phyloP scores from a whole-genome alignment of 768 basidiomycete genomes.

The Phanerochaete sordida region DNA sequence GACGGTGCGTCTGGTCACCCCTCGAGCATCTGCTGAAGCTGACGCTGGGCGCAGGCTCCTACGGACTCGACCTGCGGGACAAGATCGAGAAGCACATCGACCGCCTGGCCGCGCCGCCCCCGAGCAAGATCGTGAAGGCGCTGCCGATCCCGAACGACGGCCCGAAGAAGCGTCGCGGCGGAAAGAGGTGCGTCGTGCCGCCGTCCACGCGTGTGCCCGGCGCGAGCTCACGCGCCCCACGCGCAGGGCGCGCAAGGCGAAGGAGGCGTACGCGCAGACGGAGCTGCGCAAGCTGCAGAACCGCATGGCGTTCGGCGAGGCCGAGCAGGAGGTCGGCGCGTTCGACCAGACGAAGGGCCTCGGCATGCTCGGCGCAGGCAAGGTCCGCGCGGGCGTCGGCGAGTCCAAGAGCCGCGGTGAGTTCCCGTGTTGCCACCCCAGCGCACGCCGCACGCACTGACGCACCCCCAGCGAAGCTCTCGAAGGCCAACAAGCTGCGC shows the following conservation, averaged over 20 bases:
- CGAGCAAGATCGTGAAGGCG: slow-evolving; percentile 89
- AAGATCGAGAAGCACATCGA: slow-evolving; percentile 95
- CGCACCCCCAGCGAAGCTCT: slow-evolving; percentile 75
- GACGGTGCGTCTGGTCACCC: slow-evolving; percentile 53
- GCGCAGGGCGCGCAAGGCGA: slow-evolving; percentile 89
- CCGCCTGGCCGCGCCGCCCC: slow-evolving; percentile 88
- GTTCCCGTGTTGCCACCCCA: slow-evolving; percentile 17
- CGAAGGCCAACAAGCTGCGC: slow-evolving; percentile 89
- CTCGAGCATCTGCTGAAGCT: not conserved
- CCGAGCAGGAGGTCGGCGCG: slow-evolving; percentile 93
- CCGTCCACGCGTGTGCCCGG: too few relatives aligned
- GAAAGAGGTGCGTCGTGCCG: slow-evolving; percentile 82
- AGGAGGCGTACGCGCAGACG: slow-evolving; percentile 96
- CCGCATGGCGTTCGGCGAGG: slow-evolving; percentile 92
- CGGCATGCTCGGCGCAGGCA: slow-evolving; percentile 96
- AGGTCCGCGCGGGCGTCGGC: slow-evolving; percentile 82
- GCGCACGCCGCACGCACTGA: not conserved
- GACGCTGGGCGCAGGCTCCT: slow-evolving; percentile 49
- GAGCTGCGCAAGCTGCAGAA: slow-evolving; percentile 97
- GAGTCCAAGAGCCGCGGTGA: slow-evolving; percentile 90
- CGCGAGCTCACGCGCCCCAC: not conserved
- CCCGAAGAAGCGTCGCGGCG: slow-evolving; percentile 92
- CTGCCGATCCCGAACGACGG: slow-evolving; percentile 94
- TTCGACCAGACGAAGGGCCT: slow-evolving; percentile 97
- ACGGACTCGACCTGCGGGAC: slow-evolving; percentile 74